Evolutionary conservation across 306 rosid species (phyloP).

Genomic region (Prunus campanulata): DNA sequence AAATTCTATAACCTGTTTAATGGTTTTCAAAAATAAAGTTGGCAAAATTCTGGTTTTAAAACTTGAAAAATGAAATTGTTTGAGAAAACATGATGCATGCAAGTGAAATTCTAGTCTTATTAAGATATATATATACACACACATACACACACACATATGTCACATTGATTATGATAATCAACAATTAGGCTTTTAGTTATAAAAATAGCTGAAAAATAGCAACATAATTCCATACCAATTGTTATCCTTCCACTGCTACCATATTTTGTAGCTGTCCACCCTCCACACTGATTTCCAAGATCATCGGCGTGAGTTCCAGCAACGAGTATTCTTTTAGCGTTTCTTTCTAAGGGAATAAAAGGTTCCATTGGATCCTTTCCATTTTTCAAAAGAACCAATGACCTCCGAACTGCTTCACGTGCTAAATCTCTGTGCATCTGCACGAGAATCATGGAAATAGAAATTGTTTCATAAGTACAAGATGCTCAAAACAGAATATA

Average conservation of each 20-base stretch:
- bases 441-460: constrained; percentile 8
- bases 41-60: background rate
- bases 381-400: constrained; percentile 73
- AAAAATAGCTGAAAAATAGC: background rate
- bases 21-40: background rate
- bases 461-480: background rate
- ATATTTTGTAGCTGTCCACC: constrained; percentile 58
- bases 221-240: constrained; percentile 37
- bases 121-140: no score
- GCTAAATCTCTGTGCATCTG: constrained; percentile 74
- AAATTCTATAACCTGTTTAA: background rate
- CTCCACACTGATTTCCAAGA: constrained; percentile 82
- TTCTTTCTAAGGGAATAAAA: constrained; percentile 62
- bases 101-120: background rate
- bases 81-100: background rate
- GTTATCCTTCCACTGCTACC: constrained; percentile 54
- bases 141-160: background rate
- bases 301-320: constrained; percentile 68
- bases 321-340: constrained; percentile 62
- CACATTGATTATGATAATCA: background rate
- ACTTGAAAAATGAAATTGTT: background rate
- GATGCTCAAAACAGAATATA: no score
- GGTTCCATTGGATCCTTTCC: constrained; percentile 49
- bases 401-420: constrained; percentile 74
- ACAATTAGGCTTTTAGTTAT: background rate